Percentiles rank a stretch among this genome's conserved stretches.
Conservation (phyloP, 148 eudicot species). For the Diospyros kaki region DNA sequence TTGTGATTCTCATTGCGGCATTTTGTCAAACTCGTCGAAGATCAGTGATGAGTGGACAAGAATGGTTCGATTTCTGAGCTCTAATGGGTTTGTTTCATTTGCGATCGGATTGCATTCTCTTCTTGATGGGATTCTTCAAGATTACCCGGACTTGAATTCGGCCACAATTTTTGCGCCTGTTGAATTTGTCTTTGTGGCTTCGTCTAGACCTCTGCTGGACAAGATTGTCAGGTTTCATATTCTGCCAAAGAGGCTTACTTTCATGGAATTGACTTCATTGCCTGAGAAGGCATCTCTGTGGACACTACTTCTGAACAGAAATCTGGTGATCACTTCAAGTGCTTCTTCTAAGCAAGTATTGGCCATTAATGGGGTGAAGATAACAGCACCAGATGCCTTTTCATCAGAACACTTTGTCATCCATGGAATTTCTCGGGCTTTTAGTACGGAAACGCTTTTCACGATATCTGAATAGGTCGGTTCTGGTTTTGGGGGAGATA, state of each 20-base stretch:
- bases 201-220: conserved; percentile 36
- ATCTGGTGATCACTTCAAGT: conserved; percentile 28
- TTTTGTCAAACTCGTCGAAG: background rate
- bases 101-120: conserved; percentile 50
- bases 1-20: conserved; percentile 1
- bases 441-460: conserved; percentile 28
- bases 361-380: conserved; percentile 44
- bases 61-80: conserved; percentile 32
- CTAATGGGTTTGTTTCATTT: conserved; percentile 47
- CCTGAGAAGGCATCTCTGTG: conserved; percentile 27
- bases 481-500: too few species aligned
- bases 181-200: conserved; percentile 33
- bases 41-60: conserved; percentile 28
- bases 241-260: conserved; percentile 30
- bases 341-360: conserved; percentile 20
- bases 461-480: conserved; percentile 11
- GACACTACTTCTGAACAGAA: conserved; percentile 34
- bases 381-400: conserved; percentile 39
- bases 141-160: conserved; percentile 29
- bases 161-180: conserved; percentile 54
- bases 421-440: conserved; percentile 57
- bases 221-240: conserved; percentile 52
- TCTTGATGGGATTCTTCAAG: conserved; percentile 38
- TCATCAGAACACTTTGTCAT: conserved; percentile 34
- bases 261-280: conserved; percentile 29